Evolutionary conservation across 257 asterid species (phyloP), one percentile per base, ranked within the genome.

Genomic region (Ehretia macrophylla): DNA sequence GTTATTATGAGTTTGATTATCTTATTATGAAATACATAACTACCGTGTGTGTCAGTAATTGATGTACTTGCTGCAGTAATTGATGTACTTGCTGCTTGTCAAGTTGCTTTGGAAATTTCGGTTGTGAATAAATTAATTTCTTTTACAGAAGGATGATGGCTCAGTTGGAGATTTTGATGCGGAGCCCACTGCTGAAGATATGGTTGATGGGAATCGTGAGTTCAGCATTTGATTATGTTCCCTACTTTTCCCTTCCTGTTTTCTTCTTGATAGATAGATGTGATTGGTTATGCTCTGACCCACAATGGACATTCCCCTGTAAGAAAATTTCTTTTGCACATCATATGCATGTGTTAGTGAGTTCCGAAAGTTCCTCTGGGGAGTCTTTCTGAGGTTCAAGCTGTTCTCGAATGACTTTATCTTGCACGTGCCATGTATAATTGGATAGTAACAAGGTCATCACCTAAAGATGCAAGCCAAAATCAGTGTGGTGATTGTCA

Each of bases 151-250:
- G 62, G 69, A 63, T 57, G 60, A 48, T 55, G 69, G 62, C 58
- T 73, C 61, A 32, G 55, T 68, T 11, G 77, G 63, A 55, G 75
- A 72, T 67, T 63, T 73, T 38, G 64, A 65, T 51, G 81, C 71
- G 58, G 72, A 67, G 71, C 66, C 22, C 6, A 77, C 19, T 56
- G 72, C 49, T n/a, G 78, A 62, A 20, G 84, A 63, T 64, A 59
- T 74, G 59, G 64, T 64, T 39, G 83, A 78, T 58, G 79, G 68
- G 32, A 72, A 80, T 77, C 56, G 94, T 84, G 71, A 87, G 96
- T 78, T 60, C 56, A 20, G 8, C 38, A 13, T 11, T 48, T 70
- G 11, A 27, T 21, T 14, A 11, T 11, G 17, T 20, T 52, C 6
- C 2, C 3, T 17, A 5, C 23, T 49, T n/a, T n/a, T n/a, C n/a